phyloP scores from a whole-genome alignment of 768 basidiomycete genomes.

The Vishniacozyma victoriae region DNA sequence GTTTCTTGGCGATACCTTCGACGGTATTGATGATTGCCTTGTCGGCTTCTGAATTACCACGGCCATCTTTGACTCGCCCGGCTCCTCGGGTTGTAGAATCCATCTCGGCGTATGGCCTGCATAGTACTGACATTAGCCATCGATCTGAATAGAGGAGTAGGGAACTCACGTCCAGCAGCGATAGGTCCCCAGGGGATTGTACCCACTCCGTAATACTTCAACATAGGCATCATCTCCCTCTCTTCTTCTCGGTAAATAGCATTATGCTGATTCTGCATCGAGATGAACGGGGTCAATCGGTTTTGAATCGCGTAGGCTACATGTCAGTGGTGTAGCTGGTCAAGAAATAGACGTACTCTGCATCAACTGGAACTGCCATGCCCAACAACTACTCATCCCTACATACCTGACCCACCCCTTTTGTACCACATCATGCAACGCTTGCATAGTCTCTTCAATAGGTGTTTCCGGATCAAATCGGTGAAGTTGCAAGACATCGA shows the following conservation, averaged over 20 bases:
- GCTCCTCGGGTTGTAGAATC: constrained; percentile 25
- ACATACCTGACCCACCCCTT: constrained; percentile 48
- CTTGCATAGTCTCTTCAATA: constrained; percentile 56
- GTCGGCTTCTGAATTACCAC: constrained; percentile 13
- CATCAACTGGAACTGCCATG: constrained; percentile 46
- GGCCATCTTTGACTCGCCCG: constrained; percentile 7
- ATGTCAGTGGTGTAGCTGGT: neutral
- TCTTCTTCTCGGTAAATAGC: constrained; percentile 62
- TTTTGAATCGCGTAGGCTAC: constrained; percentile 60
- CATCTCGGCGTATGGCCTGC: constrained; percentile 50
- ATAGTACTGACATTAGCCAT: constrained; percentile 30
- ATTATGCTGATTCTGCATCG: constrained; percentile 65
- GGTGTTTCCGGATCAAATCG: constrained; percentile 59
- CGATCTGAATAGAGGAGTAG: neutral
- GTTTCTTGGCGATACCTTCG: constrained; percentile 56
- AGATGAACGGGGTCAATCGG: constrained; percentile 59
- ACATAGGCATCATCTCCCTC: constrained; percentile 45
- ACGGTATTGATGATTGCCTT: constrained; percentile 48
- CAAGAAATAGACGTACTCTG: constrained; percentile 26
- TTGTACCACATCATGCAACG: constrained; percentile 50
- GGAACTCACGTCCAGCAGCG: constrained; percentile 45
- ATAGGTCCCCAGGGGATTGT: constrained; percentile 57
- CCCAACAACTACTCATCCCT: constrained; percentile 49
- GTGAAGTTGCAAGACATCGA: constrained; percentile 65
- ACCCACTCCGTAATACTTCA: constrained; percentile 52